These are phyloP conservation scores for Solanum aculeatissimum DNA, from an alignment of 305 asterid species.

Conservation along the genomic window DNA sequence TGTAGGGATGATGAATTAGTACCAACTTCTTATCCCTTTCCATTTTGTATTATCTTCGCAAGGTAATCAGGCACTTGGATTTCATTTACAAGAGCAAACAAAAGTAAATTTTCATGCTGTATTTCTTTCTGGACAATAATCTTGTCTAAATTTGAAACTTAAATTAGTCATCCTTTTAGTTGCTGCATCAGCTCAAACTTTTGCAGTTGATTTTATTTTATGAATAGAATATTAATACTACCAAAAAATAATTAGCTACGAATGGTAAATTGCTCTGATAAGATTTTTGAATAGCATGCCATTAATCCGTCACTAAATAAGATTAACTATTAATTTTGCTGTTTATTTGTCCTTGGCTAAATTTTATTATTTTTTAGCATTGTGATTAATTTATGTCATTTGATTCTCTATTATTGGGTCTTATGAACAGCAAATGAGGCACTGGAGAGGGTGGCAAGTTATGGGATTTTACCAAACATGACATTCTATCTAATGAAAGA, in stretches of 20 bases:
- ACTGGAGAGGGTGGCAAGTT: conserved; percentile 26
- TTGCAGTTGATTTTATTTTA: no score
- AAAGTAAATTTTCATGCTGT: not conserved
- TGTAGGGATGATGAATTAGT: not conserved
- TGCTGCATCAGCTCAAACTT: not conserved
- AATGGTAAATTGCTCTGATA: no score
- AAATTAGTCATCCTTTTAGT: not conserved
- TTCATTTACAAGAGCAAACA: not conserved
- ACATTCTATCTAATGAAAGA: conserved; percentile 18
- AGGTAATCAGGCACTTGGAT: not conserved
- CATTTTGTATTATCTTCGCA: no score
- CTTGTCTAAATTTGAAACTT: not conserved
- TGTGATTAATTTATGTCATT: not conserved
- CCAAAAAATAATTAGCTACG: no score
- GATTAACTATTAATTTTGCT: not conserved
- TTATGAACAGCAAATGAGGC: conserved; percentile 18
- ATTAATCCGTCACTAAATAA: not conserved
- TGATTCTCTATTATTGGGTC: not conserved
- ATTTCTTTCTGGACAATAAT: not conserved
- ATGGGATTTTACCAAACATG: conserved; percentile 21
- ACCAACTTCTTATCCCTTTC: no score
- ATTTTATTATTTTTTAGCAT: no score
- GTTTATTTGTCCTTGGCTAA: not conserved
- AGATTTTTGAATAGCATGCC: no score
- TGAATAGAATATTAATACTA: not conserved